Conservation (phyloP, 1,284 basidiomycete species). For the Ustilago shanxiensis region DNA sequence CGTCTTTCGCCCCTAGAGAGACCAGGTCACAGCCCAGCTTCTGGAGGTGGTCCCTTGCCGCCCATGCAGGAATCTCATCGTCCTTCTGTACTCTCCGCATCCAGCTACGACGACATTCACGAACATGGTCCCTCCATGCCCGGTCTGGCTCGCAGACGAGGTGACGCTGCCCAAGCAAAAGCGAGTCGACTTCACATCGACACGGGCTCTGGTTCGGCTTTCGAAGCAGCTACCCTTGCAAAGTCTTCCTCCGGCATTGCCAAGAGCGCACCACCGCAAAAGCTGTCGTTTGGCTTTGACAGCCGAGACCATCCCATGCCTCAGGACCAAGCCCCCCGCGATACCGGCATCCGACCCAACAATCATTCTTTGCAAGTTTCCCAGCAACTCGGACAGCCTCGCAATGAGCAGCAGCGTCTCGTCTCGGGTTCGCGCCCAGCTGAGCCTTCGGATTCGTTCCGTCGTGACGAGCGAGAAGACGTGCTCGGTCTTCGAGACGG, state of each 20-base stretch:
- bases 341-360: conserved; percentile 19
- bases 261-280: conserved; percentile 65
- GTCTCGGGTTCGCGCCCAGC: conserved; percentile 27
- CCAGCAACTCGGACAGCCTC: conserved; percentile 16
- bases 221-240: conserved; percentile 16
- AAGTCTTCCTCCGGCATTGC: conserved; percentile 34
- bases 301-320: conserved; percentile 35
- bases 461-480: conserved; percentile 42
- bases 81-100: conserved; percentile 40
- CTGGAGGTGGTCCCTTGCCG: conserved; percentile 34
- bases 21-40: conserved; percentile 34
- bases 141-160: conserved; percentile 61
- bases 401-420: conserved; percentile 40
- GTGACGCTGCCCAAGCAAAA: conserved; percentile 63
- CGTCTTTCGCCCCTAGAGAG: conserved; percentile 37
- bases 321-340: conserved; percentile 31
- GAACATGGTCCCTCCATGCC: conserved; percentile 42
- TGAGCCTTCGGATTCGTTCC: conserved; percentile 22
- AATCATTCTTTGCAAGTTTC: conserved; percentile 18
- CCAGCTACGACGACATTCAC: conserved; percentile 38
- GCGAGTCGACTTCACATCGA: conserved; percentile 63
- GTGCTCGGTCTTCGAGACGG: conserved; percentile 34
- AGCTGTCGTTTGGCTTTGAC: conserved; percentile 57
- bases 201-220: conserved; percentile 32
- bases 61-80: conserved; percentile 43